Percentiles rank a stretch among this genome's conserved stretches.
Conservation (phyloP, 148 eudicot species). For the Cornus controversa region DNA sequence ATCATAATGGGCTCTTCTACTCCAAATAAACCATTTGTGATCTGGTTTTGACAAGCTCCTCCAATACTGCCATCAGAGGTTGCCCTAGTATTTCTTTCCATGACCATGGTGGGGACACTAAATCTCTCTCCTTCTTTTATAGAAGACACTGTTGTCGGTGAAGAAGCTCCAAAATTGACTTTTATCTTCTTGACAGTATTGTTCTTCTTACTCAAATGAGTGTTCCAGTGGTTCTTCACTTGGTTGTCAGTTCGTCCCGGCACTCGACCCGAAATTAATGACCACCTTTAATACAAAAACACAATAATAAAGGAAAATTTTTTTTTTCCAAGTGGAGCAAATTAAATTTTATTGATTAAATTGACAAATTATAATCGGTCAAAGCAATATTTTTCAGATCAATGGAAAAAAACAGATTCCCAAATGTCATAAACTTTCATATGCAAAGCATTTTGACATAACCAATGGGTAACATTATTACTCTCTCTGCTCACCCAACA, state of each 20-base stretch:
- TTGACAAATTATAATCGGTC: too few relatives aligned
- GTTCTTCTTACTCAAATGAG: slow-evolving; percentile 19
- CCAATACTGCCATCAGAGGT: not conserved
- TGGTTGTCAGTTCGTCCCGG: slow-evolving; percentile 13
- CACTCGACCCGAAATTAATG: slow-evolving; percentile 13
- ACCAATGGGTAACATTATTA: too few relatives aligned
- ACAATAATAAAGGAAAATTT: too few relatives aligned
- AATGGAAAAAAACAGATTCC: too few relatives aligned
- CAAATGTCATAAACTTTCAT: too few relatives aligned
- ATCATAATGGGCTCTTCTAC: not conserved
- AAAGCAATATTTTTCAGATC: too few relatives aligned
- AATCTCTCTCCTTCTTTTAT: not conserved
- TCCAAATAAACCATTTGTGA: not conserved
- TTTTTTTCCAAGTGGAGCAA: too few relatives aligned
- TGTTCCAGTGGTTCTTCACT: too few relatives aligned
- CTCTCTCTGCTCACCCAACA: too few relatives aligned
- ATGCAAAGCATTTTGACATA: too few relatives aligned
- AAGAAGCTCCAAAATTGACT: not conserved
- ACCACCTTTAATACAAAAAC: too few relatives aligned
- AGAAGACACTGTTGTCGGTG: not conserved
- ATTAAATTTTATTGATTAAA: too few relatives aligned
- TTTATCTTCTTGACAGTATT: not conserved
- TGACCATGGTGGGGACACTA: not conserved
- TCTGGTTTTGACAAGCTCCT: not conserved
- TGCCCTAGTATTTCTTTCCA: not conserved